Base-by-base conservation (phyloP, 1,284 basidiomycete genomes). In the Sphaerobolus stellatus region DNA sequence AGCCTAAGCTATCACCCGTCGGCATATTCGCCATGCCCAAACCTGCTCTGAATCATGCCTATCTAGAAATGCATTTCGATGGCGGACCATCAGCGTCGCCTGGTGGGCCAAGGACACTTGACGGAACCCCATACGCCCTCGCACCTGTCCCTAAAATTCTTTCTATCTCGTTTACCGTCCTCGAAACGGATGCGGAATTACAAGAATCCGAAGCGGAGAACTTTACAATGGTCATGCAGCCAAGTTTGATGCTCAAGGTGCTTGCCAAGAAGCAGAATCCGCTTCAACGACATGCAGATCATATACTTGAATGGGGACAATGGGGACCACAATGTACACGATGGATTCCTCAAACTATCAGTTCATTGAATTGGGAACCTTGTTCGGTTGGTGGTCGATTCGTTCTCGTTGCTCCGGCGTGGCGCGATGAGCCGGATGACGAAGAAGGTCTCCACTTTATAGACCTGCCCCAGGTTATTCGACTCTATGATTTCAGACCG, bases 281-380 rank as follows among this genome's bases (percentile, higher is more conserved):
- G 7, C 18, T 18, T 34, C 18, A 44, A 0, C 28, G 30, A 14
- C 13, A 34, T 29, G 18, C 24, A 16, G 29, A 33, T 45, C 31
- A 18, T 28, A 46, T 29, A 8, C 36, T 55, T n/a, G 41, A 71
- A 5, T 86, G 82, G 83, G 59, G 69, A 1, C 68, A 70, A 38
- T 86, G 84, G 84, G 81, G 81, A 13, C 75, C 75, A 4, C 50
- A 46, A 16, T 74, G 75, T 4, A 75, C 76, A 20, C 77, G 80
- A 24, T 63, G 81, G 59, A 59, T 79, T 27, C 62, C 63, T 11
- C 61, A 62, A 28, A 71, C 72, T 44, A 76, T 76, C 25, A 55
- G 66, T 14, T 8, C 64, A 71, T 18, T 86, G 80, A 80, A 78
- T 81, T 11, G 86, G 84, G 68, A 82, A 79, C 61, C 76, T 82